Evolutionary conservation across 1,139 yeast genomes (phyloP).

Genomic region (Kodamaea sp.): DNA sequence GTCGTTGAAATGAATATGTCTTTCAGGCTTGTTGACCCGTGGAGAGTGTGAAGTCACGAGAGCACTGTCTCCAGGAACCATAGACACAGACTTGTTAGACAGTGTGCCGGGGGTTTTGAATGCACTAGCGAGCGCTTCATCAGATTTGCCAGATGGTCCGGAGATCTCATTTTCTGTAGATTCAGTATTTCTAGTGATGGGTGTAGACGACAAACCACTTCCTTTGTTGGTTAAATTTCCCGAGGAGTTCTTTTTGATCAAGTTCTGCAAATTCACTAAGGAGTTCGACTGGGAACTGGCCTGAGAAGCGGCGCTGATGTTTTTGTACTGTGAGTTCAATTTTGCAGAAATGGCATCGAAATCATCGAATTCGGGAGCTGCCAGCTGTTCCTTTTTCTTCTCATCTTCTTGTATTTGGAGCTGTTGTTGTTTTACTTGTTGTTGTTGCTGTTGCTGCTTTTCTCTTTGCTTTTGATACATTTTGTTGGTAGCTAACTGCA

Average conservation of each 20-base stretch:
- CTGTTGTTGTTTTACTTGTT: conserved; percentile 14
- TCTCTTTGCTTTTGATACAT: conserved; percentile 30
- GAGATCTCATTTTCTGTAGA: not conserved
- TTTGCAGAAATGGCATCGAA: conserved; percentile 60
- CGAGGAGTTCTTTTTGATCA: conserved; percentile 11
- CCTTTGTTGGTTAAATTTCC: conserved; percentile 7
- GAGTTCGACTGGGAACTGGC: conserved; percentile 20
- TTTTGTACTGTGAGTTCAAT: conserved; percentile 57
- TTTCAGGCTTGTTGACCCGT: conserved; percentile 28
- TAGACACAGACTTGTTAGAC: not conserved
- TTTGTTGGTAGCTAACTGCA: conserved; percentile 45
- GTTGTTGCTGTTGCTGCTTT: conserved; percentile 19
- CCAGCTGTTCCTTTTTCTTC: conserved; percentile 4
- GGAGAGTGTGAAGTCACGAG: not conserved
- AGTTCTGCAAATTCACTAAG: conserved; percentile 17
- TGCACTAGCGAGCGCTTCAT: not conserved
- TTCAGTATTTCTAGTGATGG: conserved; percentile 1
- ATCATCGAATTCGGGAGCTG: conserved; percentile 51
- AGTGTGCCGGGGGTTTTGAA: not conserved
- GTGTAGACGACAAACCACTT: not conserved
- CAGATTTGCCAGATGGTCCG: not conserved
- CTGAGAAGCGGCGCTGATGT: conserved; percentile 14
- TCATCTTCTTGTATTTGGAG: conserved; percentile 14
- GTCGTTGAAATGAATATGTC: conserved; percentile 89
- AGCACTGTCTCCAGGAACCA: not conserved